Percentiles rank a stretch among this genome's conserved stretches.
Conservation (phyloP, 495 filamentous ascomycete species). For the Corynascus novoguineensis region DNA sequence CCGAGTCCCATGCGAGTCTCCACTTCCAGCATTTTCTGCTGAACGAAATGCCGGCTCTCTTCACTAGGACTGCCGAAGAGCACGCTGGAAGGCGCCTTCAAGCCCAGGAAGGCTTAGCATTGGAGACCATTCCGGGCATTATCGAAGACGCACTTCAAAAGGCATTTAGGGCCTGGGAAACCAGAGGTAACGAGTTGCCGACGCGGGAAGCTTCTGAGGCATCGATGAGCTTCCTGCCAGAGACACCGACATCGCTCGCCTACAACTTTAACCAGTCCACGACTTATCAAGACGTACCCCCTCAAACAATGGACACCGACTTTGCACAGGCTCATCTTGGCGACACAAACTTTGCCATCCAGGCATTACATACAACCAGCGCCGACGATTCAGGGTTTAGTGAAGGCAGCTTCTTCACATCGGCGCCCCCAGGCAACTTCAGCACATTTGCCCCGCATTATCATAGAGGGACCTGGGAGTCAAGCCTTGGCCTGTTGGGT, state of each 20-base stretch:
- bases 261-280: neutral
- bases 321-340: neutral
- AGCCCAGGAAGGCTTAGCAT: conserved; percentile 13
- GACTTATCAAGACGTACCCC: conserved; percentile 1
- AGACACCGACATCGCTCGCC: neutral
- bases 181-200: conserved; percentile 8
- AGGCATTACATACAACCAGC: neutral
- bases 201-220: conserved; percentile 5
- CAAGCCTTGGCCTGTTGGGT: neutral
- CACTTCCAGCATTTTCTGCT: conserved; percentile 27
- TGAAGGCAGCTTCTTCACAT: conserved; percentile 2
- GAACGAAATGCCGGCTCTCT: conserved; percentile 20
- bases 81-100: conserved; percentile 16
- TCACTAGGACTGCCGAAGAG: conserved; percentile 22
- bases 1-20: conserved; percentile 19
- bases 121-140: conserved; percentile 22
- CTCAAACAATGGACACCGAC: neutral
- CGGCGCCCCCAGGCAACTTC: conserved; percentile 2
- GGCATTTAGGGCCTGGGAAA: conserved; percentile 24
- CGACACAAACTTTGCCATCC: neutral
- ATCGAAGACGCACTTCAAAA: conserved; percentile 23
- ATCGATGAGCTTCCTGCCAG: conserved; percentile 9
- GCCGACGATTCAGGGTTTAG: conserved; percentile 9
- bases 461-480: neutral
- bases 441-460: conserved; percentile 8